Conservation (phyloP, 805 yeast genomes). For the Citeromyces matritensis region DNA sequence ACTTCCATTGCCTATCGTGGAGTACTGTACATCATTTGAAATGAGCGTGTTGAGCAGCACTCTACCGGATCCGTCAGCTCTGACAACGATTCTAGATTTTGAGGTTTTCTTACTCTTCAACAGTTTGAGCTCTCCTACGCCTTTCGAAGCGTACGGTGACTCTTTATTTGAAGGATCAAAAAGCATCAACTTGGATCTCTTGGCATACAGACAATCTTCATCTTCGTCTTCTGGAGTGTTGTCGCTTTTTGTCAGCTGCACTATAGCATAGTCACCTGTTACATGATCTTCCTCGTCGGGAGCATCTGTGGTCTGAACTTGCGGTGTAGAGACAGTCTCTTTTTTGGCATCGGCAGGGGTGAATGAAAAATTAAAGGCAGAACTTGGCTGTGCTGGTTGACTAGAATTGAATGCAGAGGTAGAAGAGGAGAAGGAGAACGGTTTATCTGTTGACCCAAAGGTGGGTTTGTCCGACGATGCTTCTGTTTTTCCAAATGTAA, state of each 20-base stretch:
- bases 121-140: slow-evolving; percentile 74
- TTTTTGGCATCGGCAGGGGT: slow-evolving; percentile 6
- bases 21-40: slow-evolving; percentile 41
- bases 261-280: slow-evolving; percentile 31
- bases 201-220: slow-evolving; percentile 48
- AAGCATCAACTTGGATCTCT: slow-evolving; percentile 59
- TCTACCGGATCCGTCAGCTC: slow-evolving; percentile 75
- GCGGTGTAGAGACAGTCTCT: slow-evolving; percentile 3
- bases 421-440: slow-evolving; percentile 11
- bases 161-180: slow-evolving; percentile 32
- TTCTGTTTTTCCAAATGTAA: slow-evolving; percentile 7
- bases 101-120: slow-evolving; percentile 42
- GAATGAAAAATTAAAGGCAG: slow-evolving; percentile 11
- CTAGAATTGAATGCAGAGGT: no score
- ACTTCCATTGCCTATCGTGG: slow-evolving; percentile 47
- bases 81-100: slow-evolving; percentile 57
- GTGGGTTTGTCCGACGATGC: slow-evolving; percentile 5
- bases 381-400: slow-evolving; percentile 1
- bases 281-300: slow-evolving; percentile 26
- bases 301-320: slow-evolving; percentile 12
- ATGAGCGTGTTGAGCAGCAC: slow-evolving; percentile 60
- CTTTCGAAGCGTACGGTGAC: slow-evolving; percentile 42
- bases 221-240: slow-evolving; percentile 75
- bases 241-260: slow-evolving; percentile 30
- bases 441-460: slow-evolving; percentile 2